These are phyloP conservation scores for Triangularia verruculosa DNA, from an alignment of 2,329 filamentous ascomycete genomes.

Conservation along the genomic window DNA sequence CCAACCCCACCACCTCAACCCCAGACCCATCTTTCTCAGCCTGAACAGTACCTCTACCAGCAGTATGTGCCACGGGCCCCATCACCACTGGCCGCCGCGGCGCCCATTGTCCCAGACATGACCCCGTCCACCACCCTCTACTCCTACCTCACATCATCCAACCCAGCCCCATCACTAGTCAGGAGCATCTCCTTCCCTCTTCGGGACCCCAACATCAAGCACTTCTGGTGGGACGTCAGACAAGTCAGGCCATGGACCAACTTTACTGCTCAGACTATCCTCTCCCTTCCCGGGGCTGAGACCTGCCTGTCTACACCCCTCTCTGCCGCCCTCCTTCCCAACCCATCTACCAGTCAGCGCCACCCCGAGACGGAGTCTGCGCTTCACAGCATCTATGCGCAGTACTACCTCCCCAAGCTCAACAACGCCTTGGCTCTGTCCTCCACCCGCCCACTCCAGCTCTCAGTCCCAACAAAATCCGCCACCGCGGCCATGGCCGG, in stretches of 20 bases:
- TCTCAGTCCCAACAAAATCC: constrained; percentile 43
- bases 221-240: constrained; percentile 96
- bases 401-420: constrained; percentile 80
- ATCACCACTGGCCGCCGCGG: constrained; percentile 42
- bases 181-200: constrained; percentile 70
- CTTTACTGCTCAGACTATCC: constrained; percentile 72
- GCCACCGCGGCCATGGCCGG: constrained; percentile 36
- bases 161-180: constrained; percentile 79
- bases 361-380: constrained; percentile 76
- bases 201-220: constrained; percentile 66
- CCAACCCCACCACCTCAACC: constrained; percentile 27
- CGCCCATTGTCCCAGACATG: constrained; percentile 36
- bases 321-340: constrained; percentile 58
- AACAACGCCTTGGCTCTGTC: constrained; percentile 80
- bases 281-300: constrained; percentile 68
- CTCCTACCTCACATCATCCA: constrained; percentile 73
- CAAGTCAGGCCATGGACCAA: constrained; percentile 79
- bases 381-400: constrained; percentile 71
- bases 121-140: constrained; percentile 66
- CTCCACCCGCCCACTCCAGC: constrained; percentile 60
- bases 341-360: constrained; percentile 55
- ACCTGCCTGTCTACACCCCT: constrained; percentile 70
- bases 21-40: constrained; percentile 31
- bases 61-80: constrained; percentile 46
- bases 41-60: constrained; percentile 47